Percentiles rank a stretch among this genome's conserved stretches.
Evolutionary conservation across 441 rosid species (phyloP).

Genomic region (Aquilaria agallochum): DNA sequence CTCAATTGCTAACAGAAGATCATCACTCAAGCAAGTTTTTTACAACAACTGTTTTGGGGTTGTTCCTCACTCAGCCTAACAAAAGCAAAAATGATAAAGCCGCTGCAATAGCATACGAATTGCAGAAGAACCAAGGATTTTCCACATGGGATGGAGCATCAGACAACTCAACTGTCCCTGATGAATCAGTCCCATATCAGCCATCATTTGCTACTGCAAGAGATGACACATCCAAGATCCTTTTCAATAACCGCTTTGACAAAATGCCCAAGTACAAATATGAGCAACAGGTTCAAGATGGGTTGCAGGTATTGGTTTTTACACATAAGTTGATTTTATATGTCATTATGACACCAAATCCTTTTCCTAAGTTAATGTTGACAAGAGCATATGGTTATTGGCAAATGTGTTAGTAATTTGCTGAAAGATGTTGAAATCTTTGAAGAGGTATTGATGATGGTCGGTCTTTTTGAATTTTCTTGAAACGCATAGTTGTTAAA

Average conservation of each 20-base stretch:
- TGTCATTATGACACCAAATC: no score
- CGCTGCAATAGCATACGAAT: slow-evolving; percentile 38
- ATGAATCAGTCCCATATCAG: slow-evolving; percentile 36
- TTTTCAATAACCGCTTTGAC: slow-evolving; percentile 30
- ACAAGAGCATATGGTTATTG: neutral
- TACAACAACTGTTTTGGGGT: slow-evolving; percentile 23
- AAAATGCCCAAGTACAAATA: slow-evolving; percentile 32
- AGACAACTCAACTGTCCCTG: slow-evolving; percentile 38
- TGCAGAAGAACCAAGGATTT: slow-evolving; percentile 45
- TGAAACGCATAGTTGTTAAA: neutral
- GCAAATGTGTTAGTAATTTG: no score
- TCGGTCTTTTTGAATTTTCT: neutral
- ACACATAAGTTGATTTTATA: no score
- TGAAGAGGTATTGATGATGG: no score
- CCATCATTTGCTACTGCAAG: slow-evolving; percentile 24
- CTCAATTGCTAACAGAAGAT: slow-evolving; percentile 32
- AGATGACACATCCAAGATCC: slow-evolving; percentile 33
- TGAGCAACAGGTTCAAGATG: slow-evolving; percentile 36
- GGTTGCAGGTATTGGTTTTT: slow-evolving; percentile 43
- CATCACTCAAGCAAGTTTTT: slow-evolving; percentile 33
- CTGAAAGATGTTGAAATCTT: no score
- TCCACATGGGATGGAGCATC: slow-evolving; percentile 63
- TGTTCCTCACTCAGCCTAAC: slow-evolving; percentile 31
- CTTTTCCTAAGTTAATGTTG: neutral
- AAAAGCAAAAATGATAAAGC: slow-evolving; percentile 29